A percentile compares a stretch with the other conserved stretches of the same genome.
Evolutionary conservation across 441 rosid genomes (phyloP).

Genomic region (Dalechampia spathulata): DNA sequence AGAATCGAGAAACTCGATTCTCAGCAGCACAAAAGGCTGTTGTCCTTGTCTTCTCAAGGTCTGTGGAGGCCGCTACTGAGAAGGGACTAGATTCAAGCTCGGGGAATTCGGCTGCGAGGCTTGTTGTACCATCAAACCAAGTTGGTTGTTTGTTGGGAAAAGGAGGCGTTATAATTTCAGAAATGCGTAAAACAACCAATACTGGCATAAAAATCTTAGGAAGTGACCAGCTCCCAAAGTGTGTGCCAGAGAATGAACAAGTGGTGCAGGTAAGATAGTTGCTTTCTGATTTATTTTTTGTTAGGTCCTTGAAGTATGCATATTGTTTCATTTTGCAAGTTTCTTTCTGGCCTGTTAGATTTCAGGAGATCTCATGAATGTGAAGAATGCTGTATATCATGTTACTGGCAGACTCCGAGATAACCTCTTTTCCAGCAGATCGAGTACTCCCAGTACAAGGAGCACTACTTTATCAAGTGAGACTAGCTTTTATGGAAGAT

Average conservation of each 20-base stretch:
- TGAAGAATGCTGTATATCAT: conserved; percentile 73
- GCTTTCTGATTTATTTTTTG: not conserved
- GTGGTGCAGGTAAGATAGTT: conserved; percentile 64
- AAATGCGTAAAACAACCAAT: conserved; percentile 70
- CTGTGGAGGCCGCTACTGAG: conserved; percentile 49
- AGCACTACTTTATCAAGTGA: conserved; percentile 41
- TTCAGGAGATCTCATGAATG: conserved; percentile 63
- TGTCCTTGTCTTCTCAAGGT: conserved; percentile 62
- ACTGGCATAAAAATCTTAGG: conserved; percentile 49
- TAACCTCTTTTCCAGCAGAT: conserved; percentile 42
- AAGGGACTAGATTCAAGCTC: conserved; percentile 45
- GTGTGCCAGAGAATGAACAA: conserved; percentile 57
- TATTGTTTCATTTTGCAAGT: not conserved
- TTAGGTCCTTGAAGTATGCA: not conserved
- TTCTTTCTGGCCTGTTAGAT: conserved; percentile 32
- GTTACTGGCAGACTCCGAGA: conserved; percentile 76
- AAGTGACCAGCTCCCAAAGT: conserved; percentile 61
- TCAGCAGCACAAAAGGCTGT: conserved; percentile 80
- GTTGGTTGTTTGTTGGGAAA: conserved; percentile 93
- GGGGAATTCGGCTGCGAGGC: conserved; percentile 54
- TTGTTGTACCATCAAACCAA: conserved; percentile 68
- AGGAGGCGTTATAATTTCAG: conserved; percentile 76
- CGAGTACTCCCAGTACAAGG: conserved; percentile 31
- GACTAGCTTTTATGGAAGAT: conserved; percentile 41
- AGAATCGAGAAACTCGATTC: conserved; percentile 54